Percentiles rank a stretch among this genome's conserved stretches.
Evolutionary conservation across 2,329 filamentous ascomycete species (phyloP).

Genomic region (Hymenoscyphus occultus): DNA sequence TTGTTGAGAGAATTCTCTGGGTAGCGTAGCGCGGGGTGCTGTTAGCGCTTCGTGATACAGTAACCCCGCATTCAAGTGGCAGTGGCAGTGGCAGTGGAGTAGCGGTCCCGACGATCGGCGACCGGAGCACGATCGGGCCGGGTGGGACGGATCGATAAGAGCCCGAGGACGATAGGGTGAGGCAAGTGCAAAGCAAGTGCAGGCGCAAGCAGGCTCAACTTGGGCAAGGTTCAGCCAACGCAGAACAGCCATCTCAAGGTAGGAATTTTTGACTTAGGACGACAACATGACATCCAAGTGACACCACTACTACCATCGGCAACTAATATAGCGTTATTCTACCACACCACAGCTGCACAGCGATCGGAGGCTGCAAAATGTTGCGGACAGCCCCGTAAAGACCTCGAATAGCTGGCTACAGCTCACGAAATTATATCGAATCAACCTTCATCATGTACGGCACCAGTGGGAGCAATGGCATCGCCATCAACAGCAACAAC

Average conservation of each 20-base stretch:
- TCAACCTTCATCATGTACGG: neutral
- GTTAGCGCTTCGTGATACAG: neutral
- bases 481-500: conserved; percentile 24
- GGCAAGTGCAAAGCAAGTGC: no score
- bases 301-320: neutral
- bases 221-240: no score
- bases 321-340: neutral
- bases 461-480: conserved; percentile 22
- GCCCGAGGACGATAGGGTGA: no score
- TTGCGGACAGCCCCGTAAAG: conserved; percentile 1
- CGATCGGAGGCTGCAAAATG: conserved; percentile 6
- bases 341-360: neutral
- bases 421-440: conserved; percentile 8
- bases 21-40: conserved; percentile 11
- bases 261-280: no score
- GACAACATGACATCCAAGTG: no score
- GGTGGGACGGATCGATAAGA: no score
- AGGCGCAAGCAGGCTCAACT: no score
- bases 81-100: neutral
- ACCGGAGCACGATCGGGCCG: neutral
- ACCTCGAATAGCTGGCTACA: conserved; percentile 12
- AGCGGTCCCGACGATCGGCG: neutral
- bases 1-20: conserved; percentile 18
- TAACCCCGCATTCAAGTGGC: neutral
- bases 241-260: no score